A percentile compares a stretch with the other conserved stretches of the same genome.
Evolutionary conservation across 495 filamentous ascomycete species (phyloP).

Genomic region (Xylaria telfairii): DNA sequence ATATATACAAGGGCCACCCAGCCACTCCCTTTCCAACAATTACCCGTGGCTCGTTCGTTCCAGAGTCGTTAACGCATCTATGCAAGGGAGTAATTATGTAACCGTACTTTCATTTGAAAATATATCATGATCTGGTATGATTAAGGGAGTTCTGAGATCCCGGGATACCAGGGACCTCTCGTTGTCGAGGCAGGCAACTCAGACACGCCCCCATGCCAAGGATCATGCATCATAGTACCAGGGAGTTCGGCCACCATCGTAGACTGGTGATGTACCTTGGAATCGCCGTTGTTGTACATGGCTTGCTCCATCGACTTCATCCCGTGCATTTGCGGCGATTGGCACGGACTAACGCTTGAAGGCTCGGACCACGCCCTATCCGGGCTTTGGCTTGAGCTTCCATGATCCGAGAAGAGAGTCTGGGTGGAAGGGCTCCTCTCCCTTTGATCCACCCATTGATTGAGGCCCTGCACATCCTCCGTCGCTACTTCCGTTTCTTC

Average conservation of each 20-base stretch:
- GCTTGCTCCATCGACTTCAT: slow-evolving; percentile 13
- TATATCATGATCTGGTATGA: background rate
- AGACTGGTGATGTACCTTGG: slow-evolving; percentile 6
- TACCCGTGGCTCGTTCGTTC: background rate
- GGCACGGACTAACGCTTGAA: background rate
- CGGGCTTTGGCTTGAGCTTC: background rate
- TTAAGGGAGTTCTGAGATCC: slow-evolving; percentile 17
- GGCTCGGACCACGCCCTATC: slow-evolving; percentile 19
- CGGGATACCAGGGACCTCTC: background rate
- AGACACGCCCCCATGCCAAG: slow-evolving; percentile 21
- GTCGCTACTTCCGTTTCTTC: background rate
- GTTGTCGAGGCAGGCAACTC: slow-evolving; percentile 18
- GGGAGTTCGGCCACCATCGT: slow-evolving; percentile 13
- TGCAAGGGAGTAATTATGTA: background rate
- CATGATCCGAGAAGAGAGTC: background rate
- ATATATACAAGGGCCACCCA: background rate
- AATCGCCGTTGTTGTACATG: slow-evolving; percentile 14
- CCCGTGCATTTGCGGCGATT: slow-evolving; percentile 12
- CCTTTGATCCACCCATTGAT: slow-evolving; percentile 19
- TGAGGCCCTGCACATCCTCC: slow-evolving; percentile 14
- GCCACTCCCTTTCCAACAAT: background rate
- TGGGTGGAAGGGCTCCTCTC: slow-evolving; percentile 6
- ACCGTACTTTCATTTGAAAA: background rate
- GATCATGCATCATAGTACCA: slow-evolving; percentile 21
- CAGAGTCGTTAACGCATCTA: background rate